These are phyloP conservation scores for Zoysia japonica DNA, from an alignment of 176 grass and related monocot species.

Conservation along the genomic window DNA sequence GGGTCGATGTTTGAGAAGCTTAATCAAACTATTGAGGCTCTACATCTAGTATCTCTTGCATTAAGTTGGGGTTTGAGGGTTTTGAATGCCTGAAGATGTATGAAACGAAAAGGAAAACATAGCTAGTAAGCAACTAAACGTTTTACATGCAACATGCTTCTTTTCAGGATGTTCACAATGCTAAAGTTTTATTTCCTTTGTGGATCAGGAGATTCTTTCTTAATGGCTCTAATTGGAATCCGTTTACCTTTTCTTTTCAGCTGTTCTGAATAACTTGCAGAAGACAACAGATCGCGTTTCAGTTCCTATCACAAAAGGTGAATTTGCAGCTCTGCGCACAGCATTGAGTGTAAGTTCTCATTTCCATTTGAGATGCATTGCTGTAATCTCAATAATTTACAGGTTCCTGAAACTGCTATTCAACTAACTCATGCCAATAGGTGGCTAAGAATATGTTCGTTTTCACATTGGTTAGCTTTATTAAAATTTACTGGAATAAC, in stretches of 20 bases:
- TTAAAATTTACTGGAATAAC: neutral
- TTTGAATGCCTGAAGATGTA: constrained; percentile 19
- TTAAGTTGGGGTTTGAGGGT: neutral
- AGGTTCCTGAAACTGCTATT: constrained; percentile 6
- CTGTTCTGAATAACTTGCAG: constrained; percentile 59
- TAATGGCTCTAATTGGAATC: constrained; percentile 11
- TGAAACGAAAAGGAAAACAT: constrained; percentile 29
- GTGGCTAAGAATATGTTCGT: constrained; percentile 12
- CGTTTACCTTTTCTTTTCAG: constrained; percentile 48
- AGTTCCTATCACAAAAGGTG: constrained; percentile 77
- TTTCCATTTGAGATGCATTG: constrained; percentile 17
- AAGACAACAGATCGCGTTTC: constrained; percentile 77
- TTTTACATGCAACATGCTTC: neutral
- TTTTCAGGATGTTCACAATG: neutral
- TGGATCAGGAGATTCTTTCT: neutral
- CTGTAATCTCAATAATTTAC: neutral
- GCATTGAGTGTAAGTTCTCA: constrained; percentile 74
- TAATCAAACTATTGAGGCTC: neutral
- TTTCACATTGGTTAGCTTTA: neutral
- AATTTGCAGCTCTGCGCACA: constrained; percentile 84
- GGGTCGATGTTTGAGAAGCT: neutral
- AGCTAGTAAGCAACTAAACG: neutral
- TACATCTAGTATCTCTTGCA: neutral
- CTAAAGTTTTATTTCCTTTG: neutral
- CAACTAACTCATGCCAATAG: neutral